These are phyloP conservation scores for Cornus kousa DNA, from an alignment of 148 eudicot genomes.

Conservation along the genomic window DNA sequence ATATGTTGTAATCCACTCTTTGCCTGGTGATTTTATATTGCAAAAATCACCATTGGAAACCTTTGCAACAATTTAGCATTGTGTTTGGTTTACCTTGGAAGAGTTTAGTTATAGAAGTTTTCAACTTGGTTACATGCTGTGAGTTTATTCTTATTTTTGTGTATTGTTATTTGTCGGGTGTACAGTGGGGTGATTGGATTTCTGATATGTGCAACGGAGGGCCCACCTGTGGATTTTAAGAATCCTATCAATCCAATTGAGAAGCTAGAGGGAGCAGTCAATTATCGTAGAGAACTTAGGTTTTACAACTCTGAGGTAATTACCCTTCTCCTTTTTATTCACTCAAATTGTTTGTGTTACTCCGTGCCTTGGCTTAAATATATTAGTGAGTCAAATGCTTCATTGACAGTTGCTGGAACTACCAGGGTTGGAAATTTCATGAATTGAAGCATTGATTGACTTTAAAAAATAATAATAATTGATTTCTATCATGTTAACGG, in stretches of 20 bases:
- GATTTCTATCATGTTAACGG: too few relatives aligned
- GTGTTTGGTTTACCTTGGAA: neutral
- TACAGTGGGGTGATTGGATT: slow-evolving; percentile 94
- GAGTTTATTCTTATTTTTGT: neutral
- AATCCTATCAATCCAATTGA: slow-evolving; percentile 94
- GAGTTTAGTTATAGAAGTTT: neutral
- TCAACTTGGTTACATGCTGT: neutral
- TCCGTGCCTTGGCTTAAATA: neutral
- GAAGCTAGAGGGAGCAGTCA: slow-evolving; percentile 76
- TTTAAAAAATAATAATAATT: too few relatives aligned
- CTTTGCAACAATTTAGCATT: neutral
- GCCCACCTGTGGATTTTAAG: slow-evolving; percentile 79
- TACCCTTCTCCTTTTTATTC: neutral
- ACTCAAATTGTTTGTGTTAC: too few relatives aligned
- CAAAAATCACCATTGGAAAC: neutral
- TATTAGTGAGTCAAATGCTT: neutral
- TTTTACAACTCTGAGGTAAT: slow-evolving; percentile 91
- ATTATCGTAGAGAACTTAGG: slow-evolving; percentile 58
- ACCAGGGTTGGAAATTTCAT: neutral
- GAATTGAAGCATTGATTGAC: neutral
- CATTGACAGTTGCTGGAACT: neutral
- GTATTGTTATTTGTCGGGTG: neutral
- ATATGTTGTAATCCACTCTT: too few relatives aligned
- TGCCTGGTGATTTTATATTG: neutral
- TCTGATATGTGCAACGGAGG: slow-evolving; percentile 81